These are phyloP conservation scores for Dryadomyces quercivorus DNA, from an alignment of 2,329 filamentous ascomycete species.

Conservation along the genomic window DNA sequence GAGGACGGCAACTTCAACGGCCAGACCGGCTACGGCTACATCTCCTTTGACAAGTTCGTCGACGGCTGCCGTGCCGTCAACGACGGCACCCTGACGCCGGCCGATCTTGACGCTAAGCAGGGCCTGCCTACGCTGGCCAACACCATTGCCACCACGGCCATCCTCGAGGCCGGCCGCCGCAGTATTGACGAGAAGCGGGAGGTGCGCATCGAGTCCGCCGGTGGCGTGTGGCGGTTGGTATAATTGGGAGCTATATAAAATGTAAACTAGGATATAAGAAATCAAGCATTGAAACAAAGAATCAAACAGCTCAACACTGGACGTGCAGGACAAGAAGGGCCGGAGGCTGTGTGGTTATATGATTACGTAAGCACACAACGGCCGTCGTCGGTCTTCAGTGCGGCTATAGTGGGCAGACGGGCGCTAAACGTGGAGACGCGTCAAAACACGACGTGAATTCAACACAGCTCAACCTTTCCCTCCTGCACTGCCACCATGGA, in stretches of 20 bases:
- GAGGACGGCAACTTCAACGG: conserved; percentile 91
- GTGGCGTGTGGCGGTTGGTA: conserved; percentile 55
- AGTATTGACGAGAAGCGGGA: conserved; percentile 75
- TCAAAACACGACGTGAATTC: neutral
- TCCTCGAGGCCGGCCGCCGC: conserved; percentile 73
- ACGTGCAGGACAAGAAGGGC: no score
- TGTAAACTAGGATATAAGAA: neutral
- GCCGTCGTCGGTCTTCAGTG: no score
- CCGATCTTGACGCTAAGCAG: conserved; percentile 67
- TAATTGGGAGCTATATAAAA: conserved; percentile 15
- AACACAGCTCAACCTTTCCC: neutral
- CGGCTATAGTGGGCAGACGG: no score
- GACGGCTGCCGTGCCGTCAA: conserved; percentile 74
- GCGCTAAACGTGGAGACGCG: neutral
- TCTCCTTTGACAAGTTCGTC: conserved; percentile 92
- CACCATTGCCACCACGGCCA: conserved; percentile 83
- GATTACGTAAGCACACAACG: no score
- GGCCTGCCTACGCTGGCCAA: conserved; percentile 77
- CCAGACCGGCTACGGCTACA: conserved; percentile 84
- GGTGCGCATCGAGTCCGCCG: conserved; percentile 58
- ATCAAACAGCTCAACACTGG: no score
- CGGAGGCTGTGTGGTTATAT: no score
- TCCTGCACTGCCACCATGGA: conserved; percentile 50
- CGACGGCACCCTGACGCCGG: conserved; percentile 56
- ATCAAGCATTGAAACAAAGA: neutral